A percentile compares a stretch with the other conserved stretches of the same genome.
phyloP scores from a whole-genome alignment of 768 basidiomycete genomes.

The Termitomyces sp. region DNA sequence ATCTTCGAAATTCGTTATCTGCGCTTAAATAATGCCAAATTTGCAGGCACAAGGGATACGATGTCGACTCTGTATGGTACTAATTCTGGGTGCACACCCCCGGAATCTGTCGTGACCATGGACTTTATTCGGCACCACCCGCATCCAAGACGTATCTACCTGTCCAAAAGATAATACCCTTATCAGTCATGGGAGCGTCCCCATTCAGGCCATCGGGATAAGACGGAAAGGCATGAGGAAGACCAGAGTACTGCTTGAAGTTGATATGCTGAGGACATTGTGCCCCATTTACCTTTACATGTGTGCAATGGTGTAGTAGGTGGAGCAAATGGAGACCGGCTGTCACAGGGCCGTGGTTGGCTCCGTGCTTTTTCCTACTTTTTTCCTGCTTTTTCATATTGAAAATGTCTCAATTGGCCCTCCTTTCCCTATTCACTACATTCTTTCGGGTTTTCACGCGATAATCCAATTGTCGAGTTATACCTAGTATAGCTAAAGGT shows the following conservation, averaged over 20 bases:
- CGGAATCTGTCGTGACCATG: neutral
- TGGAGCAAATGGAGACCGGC: neutral
- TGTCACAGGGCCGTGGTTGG: slow-evolving; percentile 3
- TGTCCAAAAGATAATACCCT: neutral
- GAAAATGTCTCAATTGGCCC: slow-evolving; percentile 12
- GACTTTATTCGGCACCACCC: neutral
- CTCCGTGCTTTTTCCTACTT: neutral
- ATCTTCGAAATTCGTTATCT: too few relatives aligned
- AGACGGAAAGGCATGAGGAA: neutral
- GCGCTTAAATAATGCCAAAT: too few relatives aligned
- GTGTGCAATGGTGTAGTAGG: neutral
- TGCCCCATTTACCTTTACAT: neutral
- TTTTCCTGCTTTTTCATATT: neutral
- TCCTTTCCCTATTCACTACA: slow-evolving; percentile 2
- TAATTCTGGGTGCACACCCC: too few relatives aligned
- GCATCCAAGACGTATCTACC: neutral
- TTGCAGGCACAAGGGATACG: too few relatives aligned
- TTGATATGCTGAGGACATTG: neutral
- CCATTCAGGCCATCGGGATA: slow-evolving; percentile 3
- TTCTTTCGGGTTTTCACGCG: slow-evolving; percentile 8
- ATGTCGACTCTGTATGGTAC: too few relatives aligned
- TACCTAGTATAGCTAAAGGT: slow-evolving; percentile 1
- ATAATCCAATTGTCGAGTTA: slow-evolving; percentile 3
- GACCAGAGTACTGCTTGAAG: too few relatives aligned
- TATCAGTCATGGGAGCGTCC: slow-evolving; percentile 8